Conservation (phyloP, 1,139 yeast genomes). For the Eremothecium coryli region DNA sequence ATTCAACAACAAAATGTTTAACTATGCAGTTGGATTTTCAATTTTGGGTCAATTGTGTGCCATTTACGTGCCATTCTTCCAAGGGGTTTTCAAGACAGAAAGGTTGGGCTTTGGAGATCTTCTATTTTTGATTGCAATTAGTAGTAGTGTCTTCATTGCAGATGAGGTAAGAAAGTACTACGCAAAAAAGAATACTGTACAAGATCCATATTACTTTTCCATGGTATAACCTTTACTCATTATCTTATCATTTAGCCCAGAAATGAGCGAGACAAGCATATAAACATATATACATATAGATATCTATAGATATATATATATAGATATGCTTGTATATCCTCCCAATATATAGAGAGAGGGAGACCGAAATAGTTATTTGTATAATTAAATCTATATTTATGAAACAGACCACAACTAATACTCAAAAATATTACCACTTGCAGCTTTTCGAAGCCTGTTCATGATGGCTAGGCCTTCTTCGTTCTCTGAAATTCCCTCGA, state of each 20-base stretch:
- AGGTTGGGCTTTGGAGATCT: slow-evolving; percentile 66
- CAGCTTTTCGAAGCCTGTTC: slow-evolving; percentile 86
- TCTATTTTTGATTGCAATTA: slow-evolving; percentile 46
- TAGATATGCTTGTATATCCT: no score
- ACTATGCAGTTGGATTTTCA: slow-evolving; percentile 84
- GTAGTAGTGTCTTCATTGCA: slow-evolving; percentile 74
- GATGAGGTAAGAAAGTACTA: slow-evolving; percentile 71
- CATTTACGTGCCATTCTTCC: slow-evolving; percentile 86
- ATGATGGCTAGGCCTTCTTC: slow-evolving; percentile 88
- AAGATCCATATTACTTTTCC: slow-evolving; percentile 20
- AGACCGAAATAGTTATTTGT: no score
- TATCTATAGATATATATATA: background rate
- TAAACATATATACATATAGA: slow-evolving; percentile 1
- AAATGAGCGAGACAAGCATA: no score
- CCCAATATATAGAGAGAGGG: no score
- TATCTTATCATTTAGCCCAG: background rate
- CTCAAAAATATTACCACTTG: slow-evolving; percentile 49
- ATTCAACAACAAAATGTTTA: slow-evolving; percentile 77
- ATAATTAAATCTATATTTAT: no score
- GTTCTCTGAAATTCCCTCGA: slow-evolving; percentile 58
- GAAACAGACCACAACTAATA: no score
- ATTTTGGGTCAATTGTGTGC: slow-evolving; percentile 89
- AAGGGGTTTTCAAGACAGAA: slow-evolving; percentile 86
- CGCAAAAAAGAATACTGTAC: slow-evolving; percentile 11
- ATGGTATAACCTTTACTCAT: slow-evolving; percentile 15